Evolutionary conservation across 352 stramenopile species (phyloP), one percentile per base, ranked within the genome.

Genomic region (Thraustochytrium sp.): DNA sequence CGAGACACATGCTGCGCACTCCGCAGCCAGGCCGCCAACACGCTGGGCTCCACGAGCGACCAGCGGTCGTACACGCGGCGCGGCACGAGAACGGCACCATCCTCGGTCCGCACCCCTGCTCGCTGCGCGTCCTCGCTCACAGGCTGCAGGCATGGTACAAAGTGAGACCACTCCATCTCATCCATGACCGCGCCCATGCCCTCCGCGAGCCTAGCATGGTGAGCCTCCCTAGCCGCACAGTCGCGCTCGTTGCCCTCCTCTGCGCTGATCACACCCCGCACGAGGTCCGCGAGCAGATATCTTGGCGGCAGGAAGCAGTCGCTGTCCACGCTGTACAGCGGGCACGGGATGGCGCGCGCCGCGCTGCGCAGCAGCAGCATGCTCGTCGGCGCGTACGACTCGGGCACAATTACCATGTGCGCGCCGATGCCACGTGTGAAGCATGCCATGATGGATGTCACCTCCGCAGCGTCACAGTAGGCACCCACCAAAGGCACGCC

Each of bases 391-490:
- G 44, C 42, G 68, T 80, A 80, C 16, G 48, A 65, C 53, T 80
- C 68, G n/a, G 68, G 53, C n/a, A 51, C 40, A 18, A 80, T 48
- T n/a, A 80, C 44, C 26, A 80, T 80, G 48, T 80, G 68, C 31
- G 46, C 53, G 18, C 42, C n/a, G 11, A 61, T 13, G 9, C 26
- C 31, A 3, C 68, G 48, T 26, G 23, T 80, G 1, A 65, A 72
- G 8, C 29, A 64, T 11, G 48, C 53, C 11, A 80, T 16, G 9
- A 29, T 21, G 3, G 68, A 80, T 26, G 40, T 68, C 18, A 61
- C 31, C 0, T 80, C 68, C 2, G 11, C n/a, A 18, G 26, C 5
- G 42, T 68, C 68, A 38, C 68, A 80, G 29, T 63, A 64, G n/a
- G 76, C 11, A 1, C 68, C 68, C 11, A 80, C 13, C 23, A 72